Evolutionary conservation across 1,139 yeast species (phyloP).

Genomic region (Pichia sp.): DNA sequence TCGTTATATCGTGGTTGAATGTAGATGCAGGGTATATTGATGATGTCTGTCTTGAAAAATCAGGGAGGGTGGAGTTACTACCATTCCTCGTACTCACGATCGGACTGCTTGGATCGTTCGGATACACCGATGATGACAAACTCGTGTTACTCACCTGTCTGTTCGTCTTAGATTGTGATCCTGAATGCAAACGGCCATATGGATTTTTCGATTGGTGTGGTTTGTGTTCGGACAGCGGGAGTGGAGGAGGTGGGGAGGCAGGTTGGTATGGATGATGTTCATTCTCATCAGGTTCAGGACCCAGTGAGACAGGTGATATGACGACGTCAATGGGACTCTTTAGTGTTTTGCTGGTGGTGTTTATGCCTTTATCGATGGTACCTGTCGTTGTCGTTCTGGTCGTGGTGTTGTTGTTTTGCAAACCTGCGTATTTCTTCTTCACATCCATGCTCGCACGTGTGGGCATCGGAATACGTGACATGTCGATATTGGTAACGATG

Average conservation of each 20-base stretch:
- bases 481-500: slow-evolving; percentile 9
- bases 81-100: neutral
- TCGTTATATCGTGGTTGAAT: neutral
- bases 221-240: neutral
- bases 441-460: neutral
- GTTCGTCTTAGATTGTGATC: neutral
- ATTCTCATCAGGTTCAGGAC: neutral
- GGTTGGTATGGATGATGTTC: neutral
- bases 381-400: too few species aligned
- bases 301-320: neutral
- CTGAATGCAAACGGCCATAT: neutral
- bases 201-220: too few species aligned
- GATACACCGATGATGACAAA: slow-evolving; percentile 15
- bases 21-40: slow-evolving; percentile 17
- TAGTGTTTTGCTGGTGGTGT: neutral
- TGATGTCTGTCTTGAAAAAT: slow-evolving; percentile 15
- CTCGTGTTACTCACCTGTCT: slow-evolving; percentile 7
- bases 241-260: neutral
- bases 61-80: slow-evolving; percentile 10
- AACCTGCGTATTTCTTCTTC: slow-evolving; percentile 3
- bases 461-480: slow-evolving; percentile 1
- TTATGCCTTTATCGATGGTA: neutral
- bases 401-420: slow-evolving; percentile 1
- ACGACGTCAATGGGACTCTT: neutral
- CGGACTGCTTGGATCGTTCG: slow-evolving; percentile 4